Evolutionary conservation across 2,329 filamentous ascomycete species (phyloP).

Genomic region (Ploettnerulaceae sp.): DNA sequence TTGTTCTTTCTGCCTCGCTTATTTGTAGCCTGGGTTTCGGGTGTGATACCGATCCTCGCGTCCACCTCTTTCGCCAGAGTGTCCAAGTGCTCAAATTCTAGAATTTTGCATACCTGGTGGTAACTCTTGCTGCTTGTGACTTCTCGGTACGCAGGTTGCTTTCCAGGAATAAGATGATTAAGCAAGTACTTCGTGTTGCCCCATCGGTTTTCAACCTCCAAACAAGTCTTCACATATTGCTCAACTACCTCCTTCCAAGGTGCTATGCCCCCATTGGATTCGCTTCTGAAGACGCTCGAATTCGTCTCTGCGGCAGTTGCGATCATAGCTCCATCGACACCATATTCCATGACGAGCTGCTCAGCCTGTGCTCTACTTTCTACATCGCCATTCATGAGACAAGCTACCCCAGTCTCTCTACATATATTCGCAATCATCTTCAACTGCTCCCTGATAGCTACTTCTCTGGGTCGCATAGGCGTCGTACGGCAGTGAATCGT

Average conservation of each 20-base stretch:
- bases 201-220: constrained; percentile 80
- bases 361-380: constrained; percentile 67
- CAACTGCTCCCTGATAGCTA: constrained; percentile 80
- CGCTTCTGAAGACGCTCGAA: constrained; percentile 74
- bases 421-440: constrained; percentile 79
- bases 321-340: constrained; percentile 96
- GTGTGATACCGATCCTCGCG: constrained; percentile 27
- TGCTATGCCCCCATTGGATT: constrained; percentile 63
- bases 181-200: constrained; percentile 93
- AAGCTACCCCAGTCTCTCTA: constrained; percentile 79
- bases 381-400: constrained; percentile 94
- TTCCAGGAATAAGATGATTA: constrained; percentile 79
- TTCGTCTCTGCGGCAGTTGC: constrained; percentile 90
- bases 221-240: constrained; percentile 65
- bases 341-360: constrained; percentile 68
- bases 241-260: constrained; percentile 74
- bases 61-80: constrained; percentile 64
- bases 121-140: constrained; percentile 69
- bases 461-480: constrained; percentile 87
- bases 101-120: constrained; percentile 56
- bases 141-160: constrained; percentile 55
- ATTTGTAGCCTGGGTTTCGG: constrained; percentile 18
- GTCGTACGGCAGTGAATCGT: constrained; percentile 96
- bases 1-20: constrained; percentile 27
- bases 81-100: constrained; percentile 61